A percentile compares a stretch with the other conserved stretches of the same genome.
Evolutionary conservation across 371 early-diverging fungal genomes (phyloP).

Genomic region (Paraphysoderma sedebokerense): DNA sequence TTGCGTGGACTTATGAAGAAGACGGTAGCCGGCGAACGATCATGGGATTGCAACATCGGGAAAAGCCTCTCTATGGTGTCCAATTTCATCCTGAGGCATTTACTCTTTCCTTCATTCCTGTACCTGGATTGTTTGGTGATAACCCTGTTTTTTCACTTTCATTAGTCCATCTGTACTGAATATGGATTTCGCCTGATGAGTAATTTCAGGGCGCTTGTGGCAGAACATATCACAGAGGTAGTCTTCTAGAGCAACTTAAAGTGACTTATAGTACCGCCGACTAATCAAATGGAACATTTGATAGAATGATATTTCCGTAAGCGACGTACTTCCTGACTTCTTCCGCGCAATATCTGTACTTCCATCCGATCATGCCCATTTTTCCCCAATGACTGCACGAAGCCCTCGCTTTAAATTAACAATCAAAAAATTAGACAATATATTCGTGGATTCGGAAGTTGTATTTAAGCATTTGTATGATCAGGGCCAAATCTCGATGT

Average conservation of each 20-base stretch:
- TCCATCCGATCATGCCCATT: too few species aligned
- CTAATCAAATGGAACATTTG: too few species aligned
- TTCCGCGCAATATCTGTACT: too few species aligned
- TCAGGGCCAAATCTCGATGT: constrained; percentile 18
- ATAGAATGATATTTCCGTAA: too few species aligned
- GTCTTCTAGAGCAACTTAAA: too few species aligned
- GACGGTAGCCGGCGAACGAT: constrained; percentile 17
- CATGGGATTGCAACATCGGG: constrained; percentile 65
- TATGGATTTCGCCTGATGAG: constrained; percentile 43
- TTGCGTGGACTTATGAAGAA: neutral
- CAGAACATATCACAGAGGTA: constrained; percentile 19
- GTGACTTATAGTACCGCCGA: too few species aligned
- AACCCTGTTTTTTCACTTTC: neutral
- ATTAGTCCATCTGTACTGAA: constrained; percentile 62
- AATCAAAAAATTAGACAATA: too few species aligned
- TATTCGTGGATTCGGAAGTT: constrained; percentile 6
- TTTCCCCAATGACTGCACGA: too few species aligned
- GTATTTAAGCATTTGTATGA: constrained; percentile 17
- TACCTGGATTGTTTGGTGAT: neutral
- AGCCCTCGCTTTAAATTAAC: too few species aligned
- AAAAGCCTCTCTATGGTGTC: constrained; percentile 66
- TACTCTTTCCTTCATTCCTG: too few species aligned
- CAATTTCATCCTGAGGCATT: constrained; percentile 87
- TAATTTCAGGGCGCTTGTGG: constrained; percentile 49
- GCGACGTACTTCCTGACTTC: too few species aligned